These are phyloP conservation scores for Blastosporella zonata DNA, from an alignment of 1,284 basidiomycete species.

Conservation along the genomic window DNA sequence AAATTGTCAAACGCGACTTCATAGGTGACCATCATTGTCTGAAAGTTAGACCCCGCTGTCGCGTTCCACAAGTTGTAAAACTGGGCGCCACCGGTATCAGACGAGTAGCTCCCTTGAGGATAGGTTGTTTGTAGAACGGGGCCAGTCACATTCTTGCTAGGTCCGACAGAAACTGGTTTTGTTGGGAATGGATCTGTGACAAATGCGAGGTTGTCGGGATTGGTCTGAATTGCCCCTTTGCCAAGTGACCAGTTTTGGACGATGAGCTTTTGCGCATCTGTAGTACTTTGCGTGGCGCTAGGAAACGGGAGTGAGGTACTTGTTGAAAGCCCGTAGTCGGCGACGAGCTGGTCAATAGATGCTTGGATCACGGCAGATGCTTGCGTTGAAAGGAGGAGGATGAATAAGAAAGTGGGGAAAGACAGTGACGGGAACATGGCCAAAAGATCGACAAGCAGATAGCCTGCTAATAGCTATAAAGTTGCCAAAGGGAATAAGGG, in stretches of 20 bases:
- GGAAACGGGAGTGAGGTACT: slow-evolving; percentile 67
- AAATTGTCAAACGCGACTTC: slow-evolving; percentile 64
- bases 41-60: slow-evolving; percentile 48
- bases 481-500: too few relatives aligned
- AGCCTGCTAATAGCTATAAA: too few relatives aligned
- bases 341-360: slow-evolving; percentile 42
- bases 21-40: slow-evolving; percentile 66
- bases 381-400: slow-evolving; percentile 16
- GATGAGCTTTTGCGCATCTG: slow-evolving; percentile 52
- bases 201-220: slow-evolving; percentile 53
- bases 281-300: slow-evolving; percentile 51
- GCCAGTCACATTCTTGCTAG: slow-evolving; percentile 31
- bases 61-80: slow-evolving; percentile 65
- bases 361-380: slow-evolving; percentile 24
- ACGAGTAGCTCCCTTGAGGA: slow-evolving; percentile 56
- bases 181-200: slow-evolving; percentile 64
- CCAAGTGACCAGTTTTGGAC: slow-evolving; percentile 58
- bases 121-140: slow-evolving; percentile 69
- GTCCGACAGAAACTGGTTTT: slow-evolving; percentile 35
- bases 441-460: background rate
- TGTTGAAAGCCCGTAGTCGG: slow-evolving; percentile 54
- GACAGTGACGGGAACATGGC: slow-evolving; percentile 13
- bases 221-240: slow-evolving; percentile 59
- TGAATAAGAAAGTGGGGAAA: background rate
- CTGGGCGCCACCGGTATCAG: slow-evolving; percentile 61